Evolutionary conservation across 2,329 filamentous ascomycete species (phyloP).

Genomic region (Pseudogymnoascus sp.): DNA sequence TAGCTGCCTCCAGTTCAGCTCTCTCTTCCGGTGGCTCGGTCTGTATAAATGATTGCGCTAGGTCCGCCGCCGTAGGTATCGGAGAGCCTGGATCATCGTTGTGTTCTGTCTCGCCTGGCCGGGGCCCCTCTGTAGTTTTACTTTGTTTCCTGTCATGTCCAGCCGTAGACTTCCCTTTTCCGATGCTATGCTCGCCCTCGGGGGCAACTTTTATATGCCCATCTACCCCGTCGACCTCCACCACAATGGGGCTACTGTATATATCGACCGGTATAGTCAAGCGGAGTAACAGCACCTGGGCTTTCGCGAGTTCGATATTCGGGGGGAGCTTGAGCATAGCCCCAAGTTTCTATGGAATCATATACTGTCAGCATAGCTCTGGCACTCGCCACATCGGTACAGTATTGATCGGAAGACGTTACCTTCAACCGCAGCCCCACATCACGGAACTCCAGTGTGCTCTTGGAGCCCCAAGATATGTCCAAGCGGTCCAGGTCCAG

Average conservation of each 20-base stretch:
- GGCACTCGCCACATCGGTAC: background rate
- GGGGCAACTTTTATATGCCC: slow-evolving; percentile 51
- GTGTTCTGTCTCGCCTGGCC: background rate
- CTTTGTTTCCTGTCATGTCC: slow-evolving; percentile 25
- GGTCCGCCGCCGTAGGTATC: slow-evolving; percentile 61
- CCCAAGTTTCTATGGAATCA: slow-evolving; percentile 59
- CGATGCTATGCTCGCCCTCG: slow-evolving; percentile 17
- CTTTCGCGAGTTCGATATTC: slow-evolving; percentile 61
- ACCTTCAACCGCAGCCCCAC: slow-evolving; percentile 74
- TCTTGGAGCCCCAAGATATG: slow-evolving; percentile 71
- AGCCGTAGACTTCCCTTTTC: slow-evolving; percentile 28
- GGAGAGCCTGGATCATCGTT: slow-evolving; percentile 24
- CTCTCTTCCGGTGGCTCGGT: slow-evolving; percentile 59
- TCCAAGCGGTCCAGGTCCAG: slow-evolving; percentile 81
- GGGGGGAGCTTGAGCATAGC: slow-evolving; percentile 65
- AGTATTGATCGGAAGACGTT: background rate
- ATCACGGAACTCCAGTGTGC: slow-evolving; percentile 77
- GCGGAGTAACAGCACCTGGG: slow-evolving; percentile 66
- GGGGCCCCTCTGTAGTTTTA: background rate
- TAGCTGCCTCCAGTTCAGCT: slow-evolving; percentile 57
- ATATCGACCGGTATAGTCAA: slow-evolving; percentile 83
- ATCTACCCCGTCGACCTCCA: slow-evolving; percentile 75
- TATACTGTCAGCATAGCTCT: background rate
- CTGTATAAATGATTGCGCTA: slow-evolving; percentile 72
- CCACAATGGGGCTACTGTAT: slow-evolving; percentile 71